Evolutionary conservation across 78 protist genomes (phyloP).

Genomic region (Bodo saltans): DNA sequence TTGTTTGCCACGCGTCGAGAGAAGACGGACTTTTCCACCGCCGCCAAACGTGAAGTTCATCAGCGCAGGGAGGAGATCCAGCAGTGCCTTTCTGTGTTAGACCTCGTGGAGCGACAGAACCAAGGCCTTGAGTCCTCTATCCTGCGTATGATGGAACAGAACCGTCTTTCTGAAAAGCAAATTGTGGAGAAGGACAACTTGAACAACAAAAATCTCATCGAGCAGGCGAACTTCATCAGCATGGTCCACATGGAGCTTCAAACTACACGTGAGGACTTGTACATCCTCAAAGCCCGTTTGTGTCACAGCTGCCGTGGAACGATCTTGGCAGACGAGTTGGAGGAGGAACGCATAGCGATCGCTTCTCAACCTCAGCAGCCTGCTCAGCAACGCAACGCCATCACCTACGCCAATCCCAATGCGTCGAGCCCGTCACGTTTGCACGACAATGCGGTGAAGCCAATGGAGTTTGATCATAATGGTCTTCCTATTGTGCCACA

Average conservation of each 20-base stretch:
- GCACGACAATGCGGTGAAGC: neutral
- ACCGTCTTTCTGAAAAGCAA: slow-evolving; percentile 7
- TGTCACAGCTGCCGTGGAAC: slow-evolving; percentile 18
- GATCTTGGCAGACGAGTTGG: neutral
- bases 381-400: neutral
- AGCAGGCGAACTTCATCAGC: slow-evolving; percentile 25
- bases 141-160: slow-evolving; percentile 20
- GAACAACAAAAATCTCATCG: slow-evolving; percentile 30
- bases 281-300: slow-evolving; percentile 15
- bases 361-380: too few relatives aligned
- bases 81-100: slow-evolving; percentile 17
- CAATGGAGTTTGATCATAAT: neutral
- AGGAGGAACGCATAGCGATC: neutral
- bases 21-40: neutral
- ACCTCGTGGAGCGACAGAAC: slow-evolving; percentile 31
- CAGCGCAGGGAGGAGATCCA: slow-evolving; percentile 7
- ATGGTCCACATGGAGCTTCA: slow-evolving; percentile 36
- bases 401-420: neutral
- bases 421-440: too few relatives aligned
- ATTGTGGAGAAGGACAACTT: slow-evolving; percentile 26
- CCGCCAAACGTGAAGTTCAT: slow-evolving; percentile 6
- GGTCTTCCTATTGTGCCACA: neutral
- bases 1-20: slow-evolving; percentile 15
- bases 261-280: slow-evolving; percentile 13
- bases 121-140: slow-evolving; percentile 20